Evolutionary conservation across 495 filamentous ascomycete genomes (phyloP).

Genomic region (Neurospora sp.): DNA sequence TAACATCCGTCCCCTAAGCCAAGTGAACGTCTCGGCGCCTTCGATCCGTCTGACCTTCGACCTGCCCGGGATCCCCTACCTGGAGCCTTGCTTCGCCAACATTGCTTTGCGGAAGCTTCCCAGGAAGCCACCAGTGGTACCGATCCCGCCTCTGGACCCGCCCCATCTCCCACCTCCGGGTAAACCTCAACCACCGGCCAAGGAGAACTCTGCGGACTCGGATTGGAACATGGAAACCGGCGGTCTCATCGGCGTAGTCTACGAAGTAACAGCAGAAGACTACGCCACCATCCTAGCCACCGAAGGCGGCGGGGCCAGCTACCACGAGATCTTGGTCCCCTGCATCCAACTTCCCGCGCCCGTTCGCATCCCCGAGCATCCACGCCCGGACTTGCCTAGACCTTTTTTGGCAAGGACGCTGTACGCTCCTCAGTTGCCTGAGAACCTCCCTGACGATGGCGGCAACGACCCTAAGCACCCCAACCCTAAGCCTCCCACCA

Average conservation of each 20-base stretch:
- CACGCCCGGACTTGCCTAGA: slow-evolving; percentile 25
- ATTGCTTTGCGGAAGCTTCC: slow-evolving; percentile 47
- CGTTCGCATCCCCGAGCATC: slow-evolving; percentile 32
- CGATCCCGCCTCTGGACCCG: slow-evolving; percentile 25
- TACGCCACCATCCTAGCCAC: slow-evolving; percentile 81
- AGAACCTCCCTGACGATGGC: background rate
- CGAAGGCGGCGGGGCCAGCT: slow-evolving; percentile 75
- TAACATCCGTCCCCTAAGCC: slow-evolving; percentile 67
- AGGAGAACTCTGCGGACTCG: slow-evolving; percentile 20
- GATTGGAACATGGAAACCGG: slow-evolving; percentile 48
- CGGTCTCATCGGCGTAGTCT: slow-evolving; percentile 84
- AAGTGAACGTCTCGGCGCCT: slow-evolving; percentile 71
- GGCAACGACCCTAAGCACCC: background rate
- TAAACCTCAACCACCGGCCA: background rate
- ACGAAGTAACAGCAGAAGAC: slow-evolving; percentile 76
- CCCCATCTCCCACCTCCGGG: slow-evolving; percentile 6
- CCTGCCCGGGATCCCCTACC: slow-evolving; percentile 75
- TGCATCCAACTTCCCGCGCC: slow-evolving; percentile 55
- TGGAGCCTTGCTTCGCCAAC: slow-evolving; percentile 89
- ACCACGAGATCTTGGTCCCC: slow-evolving; percentile 70
- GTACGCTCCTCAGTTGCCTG: slow-evolving; percentile 30
- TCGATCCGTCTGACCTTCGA: slow-evolving; percentile 70
- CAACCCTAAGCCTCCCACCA: background rate
- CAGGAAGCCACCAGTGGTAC: slow-evolving; percentile 15
- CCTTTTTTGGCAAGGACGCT: slow-evolving; percentile 39